Evolutionary conservation across 2,329 filamentous ascomycete genomes (phyloP).

Genomic region (Lachnellula arida): DNA sequence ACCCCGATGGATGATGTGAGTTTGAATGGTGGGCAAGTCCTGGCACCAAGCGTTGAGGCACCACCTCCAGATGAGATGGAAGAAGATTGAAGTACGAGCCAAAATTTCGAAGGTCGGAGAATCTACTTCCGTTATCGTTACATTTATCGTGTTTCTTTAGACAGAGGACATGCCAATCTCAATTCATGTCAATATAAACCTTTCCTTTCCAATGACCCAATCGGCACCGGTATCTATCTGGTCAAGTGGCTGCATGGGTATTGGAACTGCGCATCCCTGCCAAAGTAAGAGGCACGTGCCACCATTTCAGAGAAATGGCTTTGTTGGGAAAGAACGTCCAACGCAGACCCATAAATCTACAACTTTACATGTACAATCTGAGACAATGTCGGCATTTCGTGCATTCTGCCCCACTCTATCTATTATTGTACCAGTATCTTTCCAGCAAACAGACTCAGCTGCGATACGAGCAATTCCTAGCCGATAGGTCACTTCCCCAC

Average conservation of each 20-base stretch:
- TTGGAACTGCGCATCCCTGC: not conserved
- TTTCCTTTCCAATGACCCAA: not conserved
- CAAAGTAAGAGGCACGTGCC: not conserved
- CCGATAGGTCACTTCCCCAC: not conserved
- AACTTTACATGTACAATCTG: not conserved
- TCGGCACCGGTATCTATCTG: no score
- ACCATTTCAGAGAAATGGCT: constrained; percentile 4
- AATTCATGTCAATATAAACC: not conserved
- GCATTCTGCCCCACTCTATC: not conserved
- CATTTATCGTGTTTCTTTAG: not conserved
- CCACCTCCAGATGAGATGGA: constrained; percentile 13
- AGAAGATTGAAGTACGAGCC: constrained; percentile 10
- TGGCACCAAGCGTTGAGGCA: constrained; percentile 4
- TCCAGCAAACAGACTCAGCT: not conserved
- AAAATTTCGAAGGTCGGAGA: not conserved
- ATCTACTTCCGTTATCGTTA: not conserved
- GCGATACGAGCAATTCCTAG: not conserved
- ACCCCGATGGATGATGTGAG: constrained; percentile 22
- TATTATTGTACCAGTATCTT: no score
- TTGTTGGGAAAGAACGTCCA: not conserved
- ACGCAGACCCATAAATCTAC: not conserved
- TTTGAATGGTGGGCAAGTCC: constrained; percentile 4
- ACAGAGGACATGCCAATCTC: not conserved
- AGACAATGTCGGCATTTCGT: not conserved
- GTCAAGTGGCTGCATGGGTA: not conserved